These are phyloP conservation scores for Cardamine resedifolia DNA, from an alignment of 345 rosid species.

Conservation along the genomic window DNA sequence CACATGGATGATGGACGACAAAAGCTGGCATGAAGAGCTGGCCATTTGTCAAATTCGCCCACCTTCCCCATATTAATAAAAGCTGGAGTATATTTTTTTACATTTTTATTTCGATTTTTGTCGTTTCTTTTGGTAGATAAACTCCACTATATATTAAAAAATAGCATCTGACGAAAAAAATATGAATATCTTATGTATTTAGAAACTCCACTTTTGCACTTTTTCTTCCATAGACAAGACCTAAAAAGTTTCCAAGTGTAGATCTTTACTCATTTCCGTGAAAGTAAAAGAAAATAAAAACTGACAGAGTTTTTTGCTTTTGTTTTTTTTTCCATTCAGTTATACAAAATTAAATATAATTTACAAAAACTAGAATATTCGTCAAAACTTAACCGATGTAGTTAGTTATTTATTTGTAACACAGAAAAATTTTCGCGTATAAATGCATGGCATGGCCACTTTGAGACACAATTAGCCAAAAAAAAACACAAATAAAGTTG, in stretches of 20 bases:
- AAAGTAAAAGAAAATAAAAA: not conserved
- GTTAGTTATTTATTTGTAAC: too few species aligned
- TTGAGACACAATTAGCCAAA: too few species aligned
- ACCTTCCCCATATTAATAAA: slow-evolving; percentile 18
- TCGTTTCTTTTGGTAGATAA: slow-evolving; percentile 16
- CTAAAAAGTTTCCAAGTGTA: slow-evolving; percentile 13
- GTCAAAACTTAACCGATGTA: too few species aligned
- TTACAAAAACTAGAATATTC: too few species aligned
- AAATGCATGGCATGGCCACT: too few species aligned
- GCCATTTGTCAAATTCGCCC: slow-evolving; percentile 35
- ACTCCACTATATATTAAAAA: too few species aligned
- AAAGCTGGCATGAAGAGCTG: slow-evolving; percentile 41
- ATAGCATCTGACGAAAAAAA: not conserved
- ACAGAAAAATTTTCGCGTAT: too few species aligned
- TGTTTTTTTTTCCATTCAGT: not conserved
- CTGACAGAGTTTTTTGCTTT: not conserved
- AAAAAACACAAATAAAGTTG: too few species aligned
- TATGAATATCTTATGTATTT: not conserved
- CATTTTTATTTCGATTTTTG: not conserved
- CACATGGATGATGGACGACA: slow-evolving; percentile 42
- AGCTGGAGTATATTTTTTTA: too few species aligned
- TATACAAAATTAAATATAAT: too few species aligned
- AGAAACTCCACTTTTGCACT: slow-evolving; percentile 9
- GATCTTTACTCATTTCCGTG: slow-evolving; percentile 1
- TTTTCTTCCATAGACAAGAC: not conserved